Base-by-base conservation (phyloP, 495 filamentous ascomycete species). In the Aeminium ludgeri region DNA sequence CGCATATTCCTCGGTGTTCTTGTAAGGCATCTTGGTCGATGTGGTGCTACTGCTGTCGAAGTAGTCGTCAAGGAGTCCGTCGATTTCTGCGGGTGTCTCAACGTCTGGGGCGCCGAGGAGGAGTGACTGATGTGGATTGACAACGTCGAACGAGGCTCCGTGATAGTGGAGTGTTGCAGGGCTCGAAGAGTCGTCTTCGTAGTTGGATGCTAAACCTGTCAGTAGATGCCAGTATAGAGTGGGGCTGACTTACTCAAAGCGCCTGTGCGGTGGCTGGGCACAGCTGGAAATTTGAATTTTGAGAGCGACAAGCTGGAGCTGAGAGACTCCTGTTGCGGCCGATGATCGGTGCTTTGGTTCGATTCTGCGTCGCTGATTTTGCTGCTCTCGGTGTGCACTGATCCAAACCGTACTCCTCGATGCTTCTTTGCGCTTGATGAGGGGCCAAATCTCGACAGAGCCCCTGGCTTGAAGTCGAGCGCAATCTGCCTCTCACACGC, bases 131-230 rank as follows among this genome's bases (percentile, higher is more conserved):
- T 47, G 48, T 10, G 48, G 48, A 25, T 51, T 51, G 10, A 51
- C 48, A n/a, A 51, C 13, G 40, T 51, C 48, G 17, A 51, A 51
- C 2, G 48, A 51, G 18, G 48, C 40, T n/a, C 48, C 48, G 34
- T 33, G 37, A 25, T 47, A 51, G 16, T 51, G 48, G 5, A 51
- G 40, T 2, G 44, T 47, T 16, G 48, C 33, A 17, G 48, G 48
- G 35, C 43, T 46, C n/a, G 37, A 33, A 1, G 43, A 25, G 23
- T 25, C 23, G 3, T 25, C 23, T 3, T 25, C 8, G 23, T 25
- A 25, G 23, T 25, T 25, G 23, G 3, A 8, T 4, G 3, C 23
- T 25, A 8, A 3, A 25, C 23, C 8, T 3, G 41, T 44, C 23
- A 38, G 19, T 11, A 23, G 36, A 3, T 12, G 8, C 13, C n/a